Base-by-base conservation (phyloP, 805 yeast species). In the Ogataea henricii region DNA sequence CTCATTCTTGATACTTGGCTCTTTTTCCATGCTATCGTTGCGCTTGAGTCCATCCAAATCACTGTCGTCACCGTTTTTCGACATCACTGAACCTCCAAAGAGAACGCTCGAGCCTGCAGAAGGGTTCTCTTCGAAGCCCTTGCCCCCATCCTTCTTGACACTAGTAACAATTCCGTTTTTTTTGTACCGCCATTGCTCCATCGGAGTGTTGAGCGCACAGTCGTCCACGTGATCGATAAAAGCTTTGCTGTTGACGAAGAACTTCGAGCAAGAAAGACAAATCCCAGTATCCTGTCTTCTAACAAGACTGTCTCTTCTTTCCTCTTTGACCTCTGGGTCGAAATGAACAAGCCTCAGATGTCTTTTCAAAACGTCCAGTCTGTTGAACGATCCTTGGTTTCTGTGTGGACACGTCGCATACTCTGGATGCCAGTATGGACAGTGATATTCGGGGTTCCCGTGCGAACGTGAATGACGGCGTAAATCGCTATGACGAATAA, bases 331-430 rank as follows among this genome's bases (percentile, higher is more conserved):
- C 58, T 64, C 58, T 43, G 71, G 80, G 26, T 79, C 81, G 60
- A 74, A 83, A 65, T 87, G 94, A 36, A 86, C 89, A 34, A 86
- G 71, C 44, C 79, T 73, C 46, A 87, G 67, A 64, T 87, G 94
- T 38, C 94, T 73, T 55, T 86, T 86, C 53, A 86, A 69, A 25
- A 87, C 91, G 59, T 87, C 94, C 50, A 85, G 66, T 38, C 94
- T 71, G 57, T 81, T 82, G 66, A 87, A 87, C 0, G 88, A 78
- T 13, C 92, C 91, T 17, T 86, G 88, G 54, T 84, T 85, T 46
- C 86, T 73, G 63, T 86, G 94, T 5, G 69, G 67, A 62, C 91
- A 86, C 6, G 86, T 78, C 3, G 84, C 81, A 54, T 57, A 64
- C 55, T 82, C 87, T 21, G 74, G 70, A 46, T 73, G 73, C 87